These are phyloP conservation scores for Trypanosomatidae sp. DNA, from an alignment of 208 protist species.

Conservation along the genomic window DNA sequence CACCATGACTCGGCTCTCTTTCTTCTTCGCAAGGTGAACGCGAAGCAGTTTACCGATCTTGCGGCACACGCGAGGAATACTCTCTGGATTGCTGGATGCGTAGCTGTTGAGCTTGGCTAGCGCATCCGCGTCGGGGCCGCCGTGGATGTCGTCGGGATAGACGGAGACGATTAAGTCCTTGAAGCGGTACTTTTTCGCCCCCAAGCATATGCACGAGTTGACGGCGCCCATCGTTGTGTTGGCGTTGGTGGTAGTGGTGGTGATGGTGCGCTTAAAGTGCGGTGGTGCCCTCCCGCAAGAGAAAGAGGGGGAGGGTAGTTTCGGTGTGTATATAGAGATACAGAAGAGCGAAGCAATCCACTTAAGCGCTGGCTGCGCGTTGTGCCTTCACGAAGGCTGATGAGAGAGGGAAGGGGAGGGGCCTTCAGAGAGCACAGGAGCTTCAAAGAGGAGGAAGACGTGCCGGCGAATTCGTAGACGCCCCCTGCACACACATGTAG, in stretches of 20 bases:
- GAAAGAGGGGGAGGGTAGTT: not conserved
- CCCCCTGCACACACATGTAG: not conserved
- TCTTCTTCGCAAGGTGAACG: conserved; percentile 32
- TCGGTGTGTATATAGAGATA: no score
- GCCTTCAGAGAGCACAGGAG: not conserved
- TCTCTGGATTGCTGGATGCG: conserved; percentile 75
- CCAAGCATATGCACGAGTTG: conserved; percentile 41
- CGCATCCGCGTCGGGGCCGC: conserved; percentile 53
- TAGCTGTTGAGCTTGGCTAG: conserved; percentile 74
- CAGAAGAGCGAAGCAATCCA: not conserved
- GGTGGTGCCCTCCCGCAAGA: not conserved
- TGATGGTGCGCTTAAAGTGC: not conserved
- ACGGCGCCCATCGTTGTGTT: conserved; percentile 10
- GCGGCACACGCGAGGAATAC: conserved; percentile 80
- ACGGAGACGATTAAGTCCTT: conserved; percentile 79
- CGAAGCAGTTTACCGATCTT: conserved; percentile 72
- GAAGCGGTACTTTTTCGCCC: conserved; percentile 69
- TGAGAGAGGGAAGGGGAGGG: not conserved
- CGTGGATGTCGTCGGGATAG: conserved; percentile 52
- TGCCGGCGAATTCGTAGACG: not conserved
- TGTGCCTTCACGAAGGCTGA: not conserved
- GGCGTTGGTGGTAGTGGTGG: not conserved
- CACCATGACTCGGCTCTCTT: conserved; percentile 64
- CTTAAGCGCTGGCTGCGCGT: not conserved
- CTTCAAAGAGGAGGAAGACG: conserved; percentile 4